Base-by-base conservation (phyloP, 163 green algal species). In the Chlamydomonas reinhardtii region DNA sequence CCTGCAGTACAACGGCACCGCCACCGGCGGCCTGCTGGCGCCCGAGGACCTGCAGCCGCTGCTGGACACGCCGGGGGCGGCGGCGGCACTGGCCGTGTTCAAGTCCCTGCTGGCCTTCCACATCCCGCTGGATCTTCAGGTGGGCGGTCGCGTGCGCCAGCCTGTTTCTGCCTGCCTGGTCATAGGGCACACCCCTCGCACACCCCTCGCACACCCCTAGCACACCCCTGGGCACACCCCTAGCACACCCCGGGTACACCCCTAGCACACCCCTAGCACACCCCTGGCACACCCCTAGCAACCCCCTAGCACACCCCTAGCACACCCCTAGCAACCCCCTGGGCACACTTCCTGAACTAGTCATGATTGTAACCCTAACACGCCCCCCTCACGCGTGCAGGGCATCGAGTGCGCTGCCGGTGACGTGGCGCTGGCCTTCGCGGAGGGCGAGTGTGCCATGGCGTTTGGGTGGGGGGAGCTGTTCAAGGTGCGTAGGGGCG, bases 1-100 rank as follows among this genome's bases (percentile, higher is more conserved):
- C 70, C 70, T 82, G 59, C 81, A 87, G 70, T 74, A 82, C 71
- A 35, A 70, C 27, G 69, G 79, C 15, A 78, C 79, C 9, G 52
- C 24, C 2, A 62, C 68, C 35, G 81, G 81, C 81, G 81, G 20
- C 0, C 59, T 81, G 2, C 54, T 87, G 22, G 4, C 34, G 0
- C 71, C 59, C 11, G 37, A 52, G 19, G 25, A 69, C 19, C 52
- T 82, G 61, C 0, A 43, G 14, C 71, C 81, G 35, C 61, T 82
- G 31, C 54, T 87, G 17, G 35, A 82, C 71, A 87, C 56, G 29
- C 29, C 59, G 0, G 81, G 71, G 8, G 59, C 61, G 22, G 0
- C 34, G 37, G 43, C 20, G 39, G 81, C 72, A 11, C 56, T 87
- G 71, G 20, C 0, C 2, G 14, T 82, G 29, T 87, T 75, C 29